Evolutionary conservation across 2,329 filamentous ascomycete genomes (phyloP), one percentile per base, ranked within the genome.

Genomic region (Lasiodiplodia theobromae): DNA sequence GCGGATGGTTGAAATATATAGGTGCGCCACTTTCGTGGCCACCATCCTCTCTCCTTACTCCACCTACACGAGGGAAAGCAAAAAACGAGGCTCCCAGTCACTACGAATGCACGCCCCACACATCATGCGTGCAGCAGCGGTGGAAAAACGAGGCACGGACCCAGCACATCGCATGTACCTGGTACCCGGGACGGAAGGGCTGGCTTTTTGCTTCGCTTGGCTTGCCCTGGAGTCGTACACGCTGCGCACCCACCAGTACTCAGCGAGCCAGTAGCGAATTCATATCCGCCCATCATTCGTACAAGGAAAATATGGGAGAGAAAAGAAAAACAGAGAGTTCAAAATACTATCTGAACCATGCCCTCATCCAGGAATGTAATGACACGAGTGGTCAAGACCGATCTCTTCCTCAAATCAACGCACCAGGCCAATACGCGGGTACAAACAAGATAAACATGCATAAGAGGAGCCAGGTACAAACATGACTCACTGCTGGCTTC

Each of bases 101-200:
- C 44, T n/a, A 57, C 51, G 23, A 40, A 38, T 25, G 54, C 34
- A 57, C 3, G 31, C 18, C 37, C 54, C 54, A 57, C 53, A 25
- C 51, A 54, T 25, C 21, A 18, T 31, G 12, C 28, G 34, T 31
- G 25, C 5, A 56, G 18, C 18, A 47, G 44, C 44, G n/a, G 44
- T 18, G 21, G n/a, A 47, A 47, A 47, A 47, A 34, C 31, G 44
- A 47, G 21, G 44, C 44, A 47, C 44, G 21, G 44, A 47, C 21
- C 44, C 7, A n/a, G 18, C 44, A 6, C 44, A 47, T 21, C 44
- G 7, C 40, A 47, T 47, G 18, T 47, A 57, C 54, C 54, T 21
- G 54, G 54, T 57, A 23, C 23, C 54, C 18, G 54, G 54, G 54
- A 40, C 54, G n/a, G 37, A 57, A 57, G 18, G 34, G 34, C 53